Evolutionary conservation across 176 grass and related monocot species (phyloP).

Genomic region (Saccharum officinarum): DNA sequence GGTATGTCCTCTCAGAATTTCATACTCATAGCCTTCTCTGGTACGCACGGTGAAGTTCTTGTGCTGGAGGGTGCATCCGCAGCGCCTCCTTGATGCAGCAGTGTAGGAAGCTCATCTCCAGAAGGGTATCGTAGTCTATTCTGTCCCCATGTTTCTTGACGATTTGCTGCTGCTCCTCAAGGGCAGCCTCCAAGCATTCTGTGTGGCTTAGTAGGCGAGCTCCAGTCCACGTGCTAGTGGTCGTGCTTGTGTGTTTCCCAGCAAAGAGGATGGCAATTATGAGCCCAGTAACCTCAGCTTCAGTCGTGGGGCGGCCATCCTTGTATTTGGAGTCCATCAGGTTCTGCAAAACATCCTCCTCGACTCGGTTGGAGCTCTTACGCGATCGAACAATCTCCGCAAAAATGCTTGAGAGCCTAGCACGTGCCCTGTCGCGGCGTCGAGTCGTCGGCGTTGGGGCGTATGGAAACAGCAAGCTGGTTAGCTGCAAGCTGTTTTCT

Average conservation of each 20-base stretch:
- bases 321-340: not conserved
- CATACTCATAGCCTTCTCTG: not conserved
- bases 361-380: not conserved
- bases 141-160: not conserved
- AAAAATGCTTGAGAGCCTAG: not conserved
- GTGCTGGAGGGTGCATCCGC: not conserved
- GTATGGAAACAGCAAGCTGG: constrained; percentile 51
- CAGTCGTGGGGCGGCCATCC: not conserved
- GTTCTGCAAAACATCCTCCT: not conserved
- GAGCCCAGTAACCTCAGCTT: not conserved
- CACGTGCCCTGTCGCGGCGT: not conserved
- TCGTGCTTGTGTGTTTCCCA: not conserved
- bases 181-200: not conserved
- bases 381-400: not conserved
- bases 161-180: not conserved
- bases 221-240: not conserved
- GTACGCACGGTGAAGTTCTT: not conserved
- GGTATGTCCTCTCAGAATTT: not conserved
- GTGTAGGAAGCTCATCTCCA: not conserved
- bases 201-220: not conserved
- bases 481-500: constrained; percentile 30
- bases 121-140: not conserved
- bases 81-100: not conserved
- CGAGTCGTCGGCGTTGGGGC: constrained; percentile 25
- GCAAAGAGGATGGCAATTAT: not conserved